Percentiles rank a stretch among this genome's conserved stretches.
Conservation (phyloP, 2,329 filamentous ascomycete species). For the Cyphellophora attinorum region DNA sequence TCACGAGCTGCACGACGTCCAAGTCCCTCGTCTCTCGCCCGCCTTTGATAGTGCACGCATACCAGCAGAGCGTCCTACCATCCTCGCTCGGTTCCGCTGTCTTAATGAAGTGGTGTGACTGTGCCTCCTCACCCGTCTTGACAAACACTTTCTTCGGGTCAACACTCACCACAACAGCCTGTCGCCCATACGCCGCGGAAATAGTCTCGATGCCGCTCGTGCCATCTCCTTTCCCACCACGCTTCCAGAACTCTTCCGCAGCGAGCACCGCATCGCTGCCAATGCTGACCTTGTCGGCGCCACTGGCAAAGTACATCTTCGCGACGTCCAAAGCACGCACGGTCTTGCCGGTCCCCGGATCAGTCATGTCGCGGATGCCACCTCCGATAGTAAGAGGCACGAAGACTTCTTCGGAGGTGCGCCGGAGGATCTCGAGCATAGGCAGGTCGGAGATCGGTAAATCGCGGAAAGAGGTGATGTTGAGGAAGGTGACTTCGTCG, state of each 20-base stretch:
- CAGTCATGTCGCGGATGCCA: slow-evolving; percentile 85
- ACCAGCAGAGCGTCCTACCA: slow-evolving; percentile 84
- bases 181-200: slow-evolving; percentile 83
- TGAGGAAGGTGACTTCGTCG: slow-evolving; percentile 94
- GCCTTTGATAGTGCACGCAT: slow-evolving; percentile 93
- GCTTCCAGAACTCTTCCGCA: slow-evolving; percentile 78
- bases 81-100: slow-evolving; percentile 59
- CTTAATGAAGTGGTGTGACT: slow-evolving; percentile 64
- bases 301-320: slow-evolving; percentile 92
- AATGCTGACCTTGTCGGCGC: slow-evolving; percentile 95
- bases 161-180: slow-evolving; percentile 91
- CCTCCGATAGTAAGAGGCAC: slow-evolving; percentile 93
- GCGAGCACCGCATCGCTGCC: slow-evolving; percentile 89
- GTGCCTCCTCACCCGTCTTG: slow-evolving; percentile 48
- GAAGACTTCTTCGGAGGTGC: slow-evolving; percentile 83
- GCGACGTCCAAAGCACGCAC: slow-evolving; percentile 90
- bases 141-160: slow-evolving; percentile 92
- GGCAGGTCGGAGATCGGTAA: slow-evolving; percentile 84
- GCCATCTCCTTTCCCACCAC: slow-evolving; percentile 60
- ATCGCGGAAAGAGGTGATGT: slow-evolving; percentile 96
- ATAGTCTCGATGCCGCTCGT: slow-evolving; percentile 94
- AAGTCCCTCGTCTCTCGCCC: slow-evolving; percentile 89
- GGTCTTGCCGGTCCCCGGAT: slow-evolving; percentile 67
- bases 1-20: slow-evolving; percentile 79
- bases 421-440: slow-evolving; percentile 88